Evolutionary conservation across 495 filamentous ascomycete genomes (phyloP), one percentile per base, ranked within the genome.

Genomic region (Pyrenula massariospora): DNA sequence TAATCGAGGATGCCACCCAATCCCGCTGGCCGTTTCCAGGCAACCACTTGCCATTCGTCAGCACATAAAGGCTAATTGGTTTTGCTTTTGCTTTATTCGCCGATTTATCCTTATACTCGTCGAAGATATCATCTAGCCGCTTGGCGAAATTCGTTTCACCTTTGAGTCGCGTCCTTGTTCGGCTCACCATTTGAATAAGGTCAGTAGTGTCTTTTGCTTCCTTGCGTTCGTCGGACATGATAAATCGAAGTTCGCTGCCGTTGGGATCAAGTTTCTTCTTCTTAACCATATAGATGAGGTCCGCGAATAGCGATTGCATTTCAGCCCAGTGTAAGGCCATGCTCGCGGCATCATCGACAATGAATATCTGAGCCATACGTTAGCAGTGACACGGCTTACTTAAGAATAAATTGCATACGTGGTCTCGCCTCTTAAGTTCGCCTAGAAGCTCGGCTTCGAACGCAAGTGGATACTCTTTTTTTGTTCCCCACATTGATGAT

Each of bases 1-100:
- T 42, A 15, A 42, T 42, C 8, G 15, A 5, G 15, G 15, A 15
- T 5, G 23, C 12, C 56, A 12, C 15, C 24, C 10, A 1, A 58
- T 55, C 2, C 47, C 3, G 15, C 11, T 51, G 0, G 47, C 1
- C 5, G 47, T 1, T 15, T 42, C 31, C 49, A 2, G 56, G 31
- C 31, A 68, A 62, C 70, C 70, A 76, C 20, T 66, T 57, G 10
- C 66, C 73, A 49, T 73, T 66, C 0, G 73, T 76, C 23, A 76
- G 59, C 1, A 76, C 57, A 24, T 72, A 74, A 8, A 76, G 56
- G 51, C 62, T 72, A 1, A 70, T 52, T 52, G 2, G 20, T 55
- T 36, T 55, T 55, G 23, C 31, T 20, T 5, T 54, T 1, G 25
- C 53, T 56, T 54, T 54, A 12, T 12, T 53, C 22, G 10, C 57